Base-by-base conservation (phyloP, 176 grass and related monocot species). In the Zoysia pacifica region DNA sequence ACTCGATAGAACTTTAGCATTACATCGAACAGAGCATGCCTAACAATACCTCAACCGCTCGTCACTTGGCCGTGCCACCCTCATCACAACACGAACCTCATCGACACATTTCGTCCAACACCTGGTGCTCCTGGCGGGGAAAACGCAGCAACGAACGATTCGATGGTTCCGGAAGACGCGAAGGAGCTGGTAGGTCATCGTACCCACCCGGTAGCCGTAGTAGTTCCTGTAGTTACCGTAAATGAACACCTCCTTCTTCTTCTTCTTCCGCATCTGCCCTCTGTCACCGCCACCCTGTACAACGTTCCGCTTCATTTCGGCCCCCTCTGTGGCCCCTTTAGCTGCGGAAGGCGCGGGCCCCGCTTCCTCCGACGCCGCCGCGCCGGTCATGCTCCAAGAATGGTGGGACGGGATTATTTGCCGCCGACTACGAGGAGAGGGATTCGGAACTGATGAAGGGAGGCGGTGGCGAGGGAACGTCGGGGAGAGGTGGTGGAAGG, bases 211-310 rank as follows among this genome's bases (percentile, higher is more conserved):
- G 84, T 99, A 99, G 55, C 90, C 88, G 78, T 99, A 99, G 88
- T 99, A 95, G 88, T 82, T 83, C 86, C 65, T 91, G 81, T 98
- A 98, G 86, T 95, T 99, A 3, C 96, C 96, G 46, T 99, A 99
- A 86, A 99, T 86, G 83, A 87, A 98, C 5, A 75, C 60, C 51
- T 89, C 81, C 46, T 81, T 82, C 62, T 37, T 82, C 79, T 94
- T 97, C 67, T 42, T 82, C 81, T 95, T 99, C 67, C 88, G 82
- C 83, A 89, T 93, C 49, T 74, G 44, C 38, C 45, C 54, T 69
- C 13, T 10, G 19, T 62, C 76, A 1, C 62, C 84, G 2, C 70
- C 16, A 11, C 39, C 54, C 5, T 41, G 70, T 14, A 43, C 47
- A 18, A 12, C 19, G 63, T 40, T 48, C 49, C 75, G 74, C 36